These are phyloP conservation scores for Cyberlindnera mycetangii DNA, from an alignment of 805 yeast species.

Conservation along the genomic window DNA sequence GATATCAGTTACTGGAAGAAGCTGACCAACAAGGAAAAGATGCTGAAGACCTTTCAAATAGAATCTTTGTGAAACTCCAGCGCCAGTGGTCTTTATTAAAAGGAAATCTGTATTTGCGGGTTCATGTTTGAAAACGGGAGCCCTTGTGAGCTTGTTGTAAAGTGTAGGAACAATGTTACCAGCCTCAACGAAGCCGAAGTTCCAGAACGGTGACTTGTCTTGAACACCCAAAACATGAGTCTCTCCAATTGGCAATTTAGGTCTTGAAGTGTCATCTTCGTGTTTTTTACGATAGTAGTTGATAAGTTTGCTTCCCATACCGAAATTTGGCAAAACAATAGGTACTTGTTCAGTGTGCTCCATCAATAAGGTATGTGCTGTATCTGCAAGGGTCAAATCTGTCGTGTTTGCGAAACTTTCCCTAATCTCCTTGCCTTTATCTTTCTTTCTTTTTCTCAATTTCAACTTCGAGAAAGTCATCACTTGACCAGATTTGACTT, in stretches of 20 bases:
- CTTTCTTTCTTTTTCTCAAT: slow-evolving; percentile 81
- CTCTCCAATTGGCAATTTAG: slow-evolving; percentile 87
- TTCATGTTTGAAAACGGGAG: slow-evolving; percentile 91
- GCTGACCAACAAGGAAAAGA: slow-evolving; percentile 86
- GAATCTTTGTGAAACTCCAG: slow-evolving; percentile 63
- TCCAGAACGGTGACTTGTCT: slow-evolving; percentile 97
- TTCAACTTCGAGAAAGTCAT: slow-evolving; percentile 75
- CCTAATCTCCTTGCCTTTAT: slow-evolving; percentile 74
- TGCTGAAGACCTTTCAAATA: slow-evolving; percentile 67
- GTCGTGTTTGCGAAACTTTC: slow-evolving; percentile 69
- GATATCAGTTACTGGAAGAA: slow-evolving; percentile 88
- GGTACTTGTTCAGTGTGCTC: slow-evolving; percentile 94
- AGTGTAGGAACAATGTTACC: slow-evolving; percentile 93
- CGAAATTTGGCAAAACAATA: slow-evolving; percentile 76
- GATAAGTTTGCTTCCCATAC: slow-evolving; percentile 93
- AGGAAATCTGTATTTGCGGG: slow-evolving; percentile 75
- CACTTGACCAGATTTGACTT: slow-evolving; percentile 71
- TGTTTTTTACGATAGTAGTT: slow-evolving; percentile 86
- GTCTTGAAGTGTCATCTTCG: slow-evolving; percentile 81
- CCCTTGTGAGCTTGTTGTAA: slow-evolving; percentile 87
- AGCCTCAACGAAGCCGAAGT: slow-evolving; percentile 92
- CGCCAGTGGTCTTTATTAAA: slow-evolving; percentile 74
- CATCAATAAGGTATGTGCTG: slow-evolving; percentile 70
- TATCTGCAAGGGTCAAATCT: slow-evolving; percentile 82
- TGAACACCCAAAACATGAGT: slow-evolving; percentile 95